These are phyloP conservation scores for Eucalyptus cloeziana DNA, from an alignment of 345 rosid genomes.

Conservation along the genomic window DNA sequence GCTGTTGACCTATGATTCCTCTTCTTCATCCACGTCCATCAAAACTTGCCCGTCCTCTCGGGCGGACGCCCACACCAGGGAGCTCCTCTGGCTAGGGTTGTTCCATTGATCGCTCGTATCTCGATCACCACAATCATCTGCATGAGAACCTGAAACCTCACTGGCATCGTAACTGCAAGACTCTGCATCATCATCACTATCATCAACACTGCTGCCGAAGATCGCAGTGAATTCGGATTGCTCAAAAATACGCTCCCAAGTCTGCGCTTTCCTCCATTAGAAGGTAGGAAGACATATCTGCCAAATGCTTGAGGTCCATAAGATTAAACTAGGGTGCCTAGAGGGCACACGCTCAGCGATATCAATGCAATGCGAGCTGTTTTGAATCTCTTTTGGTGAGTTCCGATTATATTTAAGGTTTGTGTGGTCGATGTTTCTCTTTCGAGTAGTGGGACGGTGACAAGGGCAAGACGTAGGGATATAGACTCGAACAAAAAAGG, in stretches of 20 bases:
- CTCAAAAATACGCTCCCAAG: constrained; percentile 14
- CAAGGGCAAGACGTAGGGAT: neutral
- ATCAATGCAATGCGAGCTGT: neutral
- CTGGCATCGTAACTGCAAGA: constrained; percentile 26
- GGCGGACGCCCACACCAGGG: neutral
- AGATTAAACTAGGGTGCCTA: neutral
- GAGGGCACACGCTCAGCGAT: neutral
- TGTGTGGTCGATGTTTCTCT: neutral
- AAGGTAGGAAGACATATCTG: constrained; percentile 30
- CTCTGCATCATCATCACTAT: constrained; percentile 28
- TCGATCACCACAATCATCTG: neutral
- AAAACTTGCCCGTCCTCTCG: neutral
- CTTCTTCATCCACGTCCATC: constrained; percentile 9
- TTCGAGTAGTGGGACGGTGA: fast-evolving
- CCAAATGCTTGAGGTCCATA: neutral
- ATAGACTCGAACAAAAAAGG: neutral
- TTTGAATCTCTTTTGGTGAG: too few relatives aligned
- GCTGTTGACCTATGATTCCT: neutral
- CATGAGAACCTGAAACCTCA: neutral
- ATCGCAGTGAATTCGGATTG: neutral
- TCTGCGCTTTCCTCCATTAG: constrained; percentile 39
- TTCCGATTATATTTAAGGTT: neutral
- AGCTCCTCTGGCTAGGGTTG: neutral
- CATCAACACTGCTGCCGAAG: neutral
- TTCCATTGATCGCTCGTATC: neutral